Conservation (phyloP, 2,329 filamentous ascomycete genomes). For the Nakataea oryzae region DNA sequence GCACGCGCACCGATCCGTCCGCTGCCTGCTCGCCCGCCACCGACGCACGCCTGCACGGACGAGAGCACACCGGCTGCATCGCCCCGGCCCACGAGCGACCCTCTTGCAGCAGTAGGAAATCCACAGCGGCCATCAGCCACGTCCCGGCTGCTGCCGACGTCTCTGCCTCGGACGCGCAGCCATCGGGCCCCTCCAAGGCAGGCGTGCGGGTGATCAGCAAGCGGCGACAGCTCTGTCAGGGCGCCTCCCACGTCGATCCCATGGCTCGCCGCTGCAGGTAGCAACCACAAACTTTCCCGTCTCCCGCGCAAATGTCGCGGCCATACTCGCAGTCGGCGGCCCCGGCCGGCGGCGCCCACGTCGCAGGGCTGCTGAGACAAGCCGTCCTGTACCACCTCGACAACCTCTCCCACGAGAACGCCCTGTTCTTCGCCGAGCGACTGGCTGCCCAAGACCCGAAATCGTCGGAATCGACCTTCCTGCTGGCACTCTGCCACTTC, state of each 20-base stretch:
- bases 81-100: background rate
- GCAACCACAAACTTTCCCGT: background rate
- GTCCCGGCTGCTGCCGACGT: background rate
- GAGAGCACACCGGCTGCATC: background rate
- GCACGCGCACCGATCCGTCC: background rate
- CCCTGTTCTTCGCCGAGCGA: conserved; percentile 85
- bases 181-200: background rate
- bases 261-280: conserved; percentile 9
- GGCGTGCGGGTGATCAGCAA: background rate
- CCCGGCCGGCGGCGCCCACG: conserved; percentile 38
- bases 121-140: background rate
- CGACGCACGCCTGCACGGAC: background rate
- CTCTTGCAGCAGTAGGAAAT: background rate
- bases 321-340: conserved; percentile 9
- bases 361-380: conserved; percentile 45
- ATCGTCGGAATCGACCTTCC: conserved; percentile 69
- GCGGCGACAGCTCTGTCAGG: background rate
- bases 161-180: background rate
- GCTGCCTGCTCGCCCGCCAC: background rate
- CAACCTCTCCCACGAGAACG: conserved; percentile 80
- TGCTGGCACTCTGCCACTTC: conserved; percentile 76
- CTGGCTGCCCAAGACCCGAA: conserved; percentile 75
- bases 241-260: conserved; percentile 1
- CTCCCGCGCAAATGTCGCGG: conserved; percentile 7
- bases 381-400: conserved; percentile 66